phyloP scores from a whole-genome alignment of 768 basidiomycete species.

The Zangia roseola region DNA sequence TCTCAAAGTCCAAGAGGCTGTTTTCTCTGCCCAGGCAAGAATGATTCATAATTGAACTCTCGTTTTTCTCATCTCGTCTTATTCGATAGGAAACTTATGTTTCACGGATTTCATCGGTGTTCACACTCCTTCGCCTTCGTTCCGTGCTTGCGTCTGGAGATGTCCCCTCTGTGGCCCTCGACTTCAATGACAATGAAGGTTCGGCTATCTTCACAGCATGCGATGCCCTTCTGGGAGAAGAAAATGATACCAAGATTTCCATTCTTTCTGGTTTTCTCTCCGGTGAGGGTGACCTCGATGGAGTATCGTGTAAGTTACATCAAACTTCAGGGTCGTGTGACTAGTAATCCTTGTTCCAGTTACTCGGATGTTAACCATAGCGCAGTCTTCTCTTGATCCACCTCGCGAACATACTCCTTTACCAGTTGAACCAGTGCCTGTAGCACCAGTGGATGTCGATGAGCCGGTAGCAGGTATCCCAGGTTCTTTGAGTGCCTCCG shows the following conservation, averaged over 20 bases:
- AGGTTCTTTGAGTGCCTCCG: slow-evolving; percentile 37
- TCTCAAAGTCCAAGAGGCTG: slow-evolving; percentile 51
- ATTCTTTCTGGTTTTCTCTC: slow-evolving; percentile 56
- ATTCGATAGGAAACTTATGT: slow-evolving; percentile 42
- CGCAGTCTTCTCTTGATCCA: slow-evolving; percentile 51
- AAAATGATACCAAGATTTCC: slow-evolving; percentile 47
- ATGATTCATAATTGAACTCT: not conserved
- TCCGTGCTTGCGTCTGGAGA: slow-evolving; percentile 46
- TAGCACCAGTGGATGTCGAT: slow-evolving; percentile 20
- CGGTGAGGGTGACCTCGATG: slow-evolving; percentile 58
- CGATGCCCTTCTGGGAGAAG: slow-evolving; percentile 56
- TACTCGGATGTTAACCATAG: slow-evolving; percentile 58
- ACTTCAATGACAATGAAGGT: slow-evolving; percentile 51
- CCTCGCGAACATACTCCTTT: slow-evolving; percentile 34
- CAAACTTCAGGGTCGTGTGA: slow-evolving; percentile 1
- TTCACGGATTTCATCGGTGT: slow-evolving; percentile 47
- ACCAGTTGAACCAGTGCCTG: slow-evolving; percentile 32
- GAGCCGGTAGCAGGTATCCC: slow-evolving; percentile 44
- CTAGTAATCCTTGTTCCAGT: slow-evolving; percentile 39
- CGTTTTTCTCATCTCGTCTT: not conserved
- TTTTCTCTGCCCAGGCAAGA: slow-evolving; percentile 59
- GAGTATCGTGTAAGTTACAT: slow-evolving; percentile 56
- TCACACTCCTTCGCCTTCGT: slow-evolving; percentile 61
- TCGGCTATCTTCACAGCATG: slow-evolving; percentile 51
- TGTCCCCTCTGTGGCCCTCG: slow-evolving; percentile 40